phyloP scores from a whole-genome alignment of 2,329 filamentous ascomycete genomes.

The Pseudogymnoascus sp. region DNA sequence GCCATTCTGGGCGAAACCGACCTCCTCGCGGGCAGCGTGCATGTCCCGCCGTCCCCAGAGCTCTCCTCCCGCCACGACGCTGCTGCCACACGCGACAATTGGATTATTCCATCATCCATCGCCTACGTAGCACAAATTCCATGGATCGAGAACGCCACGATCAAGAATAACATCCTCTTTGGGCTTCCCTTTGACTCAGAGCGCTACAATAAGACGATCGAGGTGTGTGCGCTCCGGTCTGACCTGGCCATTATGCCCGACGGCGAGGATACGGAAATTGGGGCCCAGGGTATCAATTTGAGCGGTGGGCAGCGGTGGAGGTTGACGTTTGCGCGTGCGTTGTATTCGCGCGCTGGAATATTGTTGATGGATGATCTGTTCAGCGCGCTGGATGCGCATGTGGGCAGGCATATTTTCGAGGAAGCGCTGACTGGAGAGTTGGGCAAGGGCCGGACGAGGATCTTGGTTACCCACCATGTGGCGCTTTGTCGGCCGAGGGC shows the following conservation, averaged over 20 bases:
- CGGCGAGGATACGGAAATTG: slow-evolving; percentile 73
- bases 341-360: slow-evolving; percentile 71
- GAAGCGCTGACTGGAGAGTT: slow-evolving; percentile 65
- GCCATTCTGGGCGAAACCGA: slow-evolving; percentile 70
- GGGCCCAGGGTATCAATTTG: slow-evolving; percentile 76
- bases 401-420: slow-evolving; percentile 71
- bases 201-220: slow-evolving; percentile 63
- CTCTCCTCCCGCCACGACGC: slow-evolving; percentile 50
- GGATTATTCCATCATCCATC: slow-evolving; percentile 61
- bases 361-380: slow-evolving; percentile 79
- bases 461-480: slow-evolving; percentile 75
- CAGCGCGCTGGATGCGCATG: slow-evolving; percentile 70
- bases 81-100: slow-evolving; percentile 52
- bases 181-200: slow-evolving; percentile 60
- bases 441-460: slow-evolving; percentile 60
- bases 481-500: slow-evolving; percentile 61
- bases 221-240: slow-evolving; percentile 65
- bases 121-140: slow-evolving; percentile 74
- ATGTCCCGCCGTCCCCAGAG: slow-evolving; percentile 42
- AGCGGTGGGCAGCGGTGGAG: slow-evolving; percentile 80
- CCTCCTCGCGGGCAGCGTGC: slow-evolving; percentile 53
- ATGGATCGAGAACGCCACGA: slow-evolving; percentile 77
- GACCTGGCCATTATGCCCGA: slow-evolving; percentile 70
- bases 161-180: slow-evolving; percentile 72
- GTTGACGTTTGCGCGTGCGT: slow-evolving; percentile 67